These are phyloP conservation scores for Crithidia bombi DNA, from an alignment of 208 protist species.

Conservation along the genomic window DNA sequence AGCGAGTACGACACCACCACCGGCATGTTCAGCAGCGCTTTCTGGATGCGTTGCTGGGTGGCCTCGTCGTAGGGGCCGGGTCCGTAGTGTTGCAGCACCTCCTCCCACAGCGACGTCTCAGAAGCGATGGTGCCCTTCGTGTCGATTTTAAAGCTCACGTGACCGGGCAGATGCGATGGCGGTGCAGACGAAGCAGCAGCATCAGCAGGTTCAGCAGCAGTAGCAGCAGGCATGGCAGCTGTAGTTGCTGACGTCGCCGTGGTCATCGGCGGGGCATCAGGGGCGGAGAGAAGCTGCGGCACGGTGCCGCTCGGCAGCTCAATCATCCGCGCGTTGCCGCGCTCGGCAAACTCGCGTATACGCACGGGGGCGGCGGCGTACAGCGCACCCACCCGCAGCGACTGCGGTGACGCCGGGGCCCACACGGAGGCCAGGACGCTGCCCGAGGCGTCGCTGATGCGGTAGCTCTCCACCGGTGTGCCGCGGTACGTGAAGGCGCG, in stretches of 20 bases:
- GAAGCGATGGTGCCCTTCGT: slow-evolving; percentile 85
- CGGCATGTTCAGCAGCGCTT: slow-evolving; percentile 69
- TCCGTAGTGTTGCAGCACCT: slow-evolving; percentile 88
- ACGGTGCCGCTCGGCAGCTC: slow-evolving; percentile 42
- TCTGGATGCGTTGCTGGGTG: slow-evolving; percentile 65
- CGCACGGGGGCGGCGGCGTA: slow-evolving; percentile 60
- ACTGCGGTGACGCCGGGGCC: slow-evolving; percentile 32
- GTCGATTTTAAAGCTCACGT: slow-evolving; percentile 81
- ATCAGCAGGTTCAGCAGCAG: not conserved
- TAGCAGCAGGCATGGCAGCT: not conserved
- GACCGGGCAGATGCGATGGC: slow-evolving; percentile 28
- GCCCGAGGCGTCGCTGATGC: slow-evolving; percentile 78
- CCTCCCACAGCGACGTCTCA: slow-evolving; percentile 82
- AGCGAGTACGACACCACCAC: slow-evolving; percentile 76
- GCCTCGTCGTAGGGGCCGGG: slow-evolving; percentile 70
- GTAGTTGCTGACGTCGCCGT: slow-evolving; percentile 4
- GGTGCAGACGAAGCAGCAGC: not conserved
- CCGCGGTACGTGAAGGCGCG: slow-evolving; percentile 70
- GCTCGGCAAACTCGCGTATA: slow-evolving; percentile 63
- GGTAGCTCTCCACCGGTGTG: slow-evolving; percentile 76
- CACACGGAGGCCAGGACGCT: slow-evolving; percentile 70
- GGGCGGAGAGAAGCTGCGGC: slow-evolving; percentile 2
- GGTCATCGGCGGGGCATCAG: not conserved
- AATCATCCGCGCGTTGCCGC: slow-evolving; percentile 65
- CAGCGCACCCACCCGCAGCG: slow-evolving; percentile 44